phyloP scores from a whole-genome alignment of 495 filamentous ascomycete species.

The Penicillium cosmopolitanum region DNA sequence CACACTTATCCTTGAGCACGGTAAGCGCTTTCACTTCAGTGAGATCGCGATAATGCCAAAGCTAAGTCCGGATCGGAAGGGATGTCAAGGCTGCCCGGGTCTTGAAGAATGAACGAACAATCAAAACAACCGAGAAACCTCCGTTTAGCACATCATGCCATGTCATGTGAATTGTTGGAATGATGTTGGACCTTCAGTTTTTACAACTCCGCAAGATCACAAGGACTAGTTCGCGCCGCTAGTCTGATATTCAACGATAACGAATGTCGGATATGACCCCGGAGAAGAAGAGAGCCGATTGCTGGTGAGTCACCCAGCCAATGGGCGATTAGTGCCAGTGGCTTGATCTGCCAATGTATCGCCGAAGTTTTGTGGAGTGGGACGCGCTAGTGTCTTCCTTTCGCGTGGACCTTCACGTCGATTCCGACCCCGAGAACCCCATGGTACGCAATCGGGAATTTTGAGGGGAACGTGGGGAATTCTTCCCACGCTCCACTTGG shows the following conservation, averaged over 20 bases:
- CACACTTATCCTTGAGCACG: background rate
- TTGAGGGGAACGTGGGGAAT: conserved; percentile 9
- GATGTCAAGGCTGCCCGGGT: background rate
- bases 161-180: background rate
- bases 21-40: background rate
- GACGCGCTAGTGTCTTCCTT: conserved; percentile 6
- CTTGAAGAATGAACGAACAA: background rate
- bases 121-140: background rate
- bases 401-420: conserved; percentile 29
- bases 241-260: background rate
- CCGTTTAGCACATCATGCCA: background rate
- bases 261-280: background rate
- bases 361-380: background rate
- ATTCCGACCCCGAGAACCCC: background rate
- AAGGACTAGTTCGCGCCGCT: background rate
- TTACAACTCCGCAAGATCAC: background rate
- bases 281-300: background rate
- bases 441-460: background rate
- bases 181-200: background rate
- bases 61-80: background rate
- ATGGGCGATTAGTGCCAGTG: background rate
- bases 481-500: background rate
- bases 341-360: background rate
- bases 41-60: background rate
- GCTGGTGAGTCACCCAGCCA: conserved; percentile 2